Percentiles rank a stretch among this genome's conserved stretches.
Evolutionary conservation across 768 basidiomycete species (phyloP).

Genomic region (Chalciporus sphaerocephalus): DNA sequence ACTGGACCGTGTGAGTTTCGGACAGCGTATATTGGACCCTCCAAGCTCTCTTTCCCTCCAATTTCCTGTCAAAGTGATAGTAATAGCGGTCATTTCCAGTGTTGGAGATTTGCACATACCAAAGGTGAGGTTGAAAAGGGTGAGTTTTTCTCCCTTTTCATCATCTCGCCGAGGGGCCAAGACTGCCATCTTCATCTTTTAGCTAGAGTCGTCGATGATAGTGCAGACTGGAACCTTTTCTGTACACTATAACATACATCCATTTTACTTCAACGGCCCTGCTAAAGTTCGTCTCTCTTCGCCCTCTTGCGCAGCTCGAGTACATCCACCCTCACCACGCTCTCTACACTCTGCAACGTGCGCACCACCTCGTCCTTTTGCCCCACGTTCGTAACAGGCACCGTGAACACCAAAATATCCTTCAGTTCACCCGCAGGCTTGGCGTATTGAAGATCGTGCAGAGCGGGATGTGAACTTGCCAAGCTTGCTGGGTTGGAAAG

Average conservation of each 20-base stretch:
- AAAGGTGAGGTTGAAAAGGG: too few relatives aligned
- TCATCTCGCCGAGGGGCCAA: too few relatives aligned
- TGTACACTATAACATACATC: too few relatives aligned
- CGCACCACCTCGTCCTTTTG: slow-evolving; percentile 12
- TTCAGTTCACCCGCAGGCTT: slow-evolving; percentile 20
- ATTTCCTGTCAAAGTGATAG: too few relatives aligned
- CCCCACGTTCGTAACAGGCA: slow-evolving; percentile 6
- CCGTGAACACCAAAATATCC: slow-evolving; percentile 19
- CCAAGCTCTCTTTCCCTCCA: too few relatives aligned
- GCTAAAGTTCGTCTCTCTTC: slow-evolving; percentile 29
- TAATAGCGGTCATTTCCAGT: too few relatives aligned
- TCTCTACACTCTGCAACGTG: slow-evolving; percentile 13
- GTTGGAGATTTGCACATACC: too few relatives aligned
- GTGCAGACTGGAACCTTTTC: too few relatives aligned
- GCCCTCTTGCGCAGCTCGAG: slow-evolving; percentile 18
- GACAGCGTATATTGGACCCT: too few relatives aligned
- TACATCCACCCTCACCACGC: slow-evolving; percentile 23
- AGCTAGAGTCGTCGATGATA: too few relatives aligned
- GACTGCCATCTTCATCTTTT: too few relatives aligned
- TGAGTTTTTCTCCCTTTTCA: too few relatives aligned
- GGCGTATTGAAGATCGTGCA: slow-evolving; percentile 20
- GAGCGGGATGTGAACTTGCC: slow-evolving; percentile 17
- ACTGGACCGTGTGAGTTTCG: not conserved
- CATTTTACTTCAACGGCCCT: not conserved
- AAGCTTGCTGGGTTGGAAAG: slow-evolving; percentile 21